Evolutionary conservation across 371 early-diverging fungal genomes (phyloP), one percentile per base, ranked within the genome.

Genomic region (Mortierella sp.): DNA sequence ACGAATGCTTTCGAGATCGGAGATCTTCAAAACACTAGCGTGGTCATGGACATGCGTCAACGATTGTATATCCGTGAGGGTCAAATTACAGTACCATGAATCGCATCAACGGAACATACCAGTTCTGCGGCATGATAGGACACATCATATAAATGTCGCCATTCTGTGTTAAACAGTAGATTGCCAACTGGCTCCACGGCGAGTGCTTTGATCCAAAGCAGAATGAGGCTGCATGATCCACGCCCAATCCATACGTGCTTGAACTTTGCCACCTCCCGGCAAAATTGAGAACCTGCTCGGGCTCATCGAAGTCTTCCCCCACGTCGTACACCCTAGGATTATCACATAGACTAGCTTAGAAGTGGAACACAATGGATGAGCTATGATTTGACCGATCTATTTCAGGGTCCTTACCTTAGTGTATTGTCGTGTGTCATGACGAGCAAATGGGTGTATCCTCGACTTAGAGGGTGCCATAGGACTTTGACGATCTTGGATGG

Each of bases 101-200:
- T 34, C 34, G 34, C 7, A 7, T 47, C 14, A 3, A 31, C 8
- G 24, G 25, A 25, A 60, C 49, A 43, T 74, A 87, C 86, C 85
- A 80, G 37, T 57, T 67, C 19, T 68, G 44, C 3, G 88, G 88
- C 57, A 84, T 60, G 27, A 88, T 71, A 0, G 88, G 88, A 48
- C 86, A 85, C 48, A 86, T 61, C 28, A 81, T 70, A 45, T 79
- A 85, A 12, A 86, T 52, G 47, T 85, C 83, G 7, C 86, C 85
- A 40, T 62, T 79, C 49, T 77, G 71, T 45, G 82, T 82, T 27
- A 88, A 25, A n/a, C 80, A 71, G 69, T 86, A 88, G 0, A 83
- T 80, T 3, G 84, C 72, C 39, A 84, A 67, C 31, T 79, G 67
- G 14, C 82, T 83, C 88, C 88, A 88, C 39, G 70, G 78, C 3